These are phyloP conservation scores for Astathelohania contejeani DNA, from an alignment of 371 early-diverging fungal genomes.

Conservation along the genomic window DNA sequence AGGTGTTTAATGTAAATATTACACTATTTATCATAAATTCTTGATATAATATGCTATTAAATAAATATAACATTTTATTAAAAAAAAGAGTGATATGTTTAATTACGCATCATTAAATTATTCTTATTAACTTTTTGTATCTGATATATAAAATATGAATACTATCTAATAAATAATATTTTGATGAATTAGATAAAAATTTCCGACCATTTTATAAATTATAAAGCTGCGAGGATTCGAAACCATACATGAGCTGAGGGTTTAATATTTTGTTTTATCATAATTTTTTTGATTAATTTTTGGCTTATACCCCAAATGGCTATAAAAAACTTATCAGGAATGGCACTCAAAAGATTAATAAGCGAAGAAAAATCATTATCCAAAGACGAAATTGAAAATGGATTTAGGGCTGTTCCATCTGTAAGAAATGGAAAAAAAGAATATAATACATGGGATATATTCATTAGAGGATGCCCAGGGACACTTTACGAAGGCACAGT, in stretches of 20 bases:
- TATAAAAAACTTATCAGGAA: slow-evolving; percentile 1
- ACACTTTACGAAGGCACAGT: slow-evolving; percentile 56
- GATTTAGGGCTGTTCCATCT: slow-evolving; percentile 17
- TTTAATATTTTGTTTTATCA: not conserved
- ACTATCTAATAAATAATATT: not conserved
- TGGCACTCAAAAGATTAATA: slow-evolving; percentile 23
- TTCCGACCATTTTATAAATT: not conserved
- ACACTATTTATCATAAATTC: no score
- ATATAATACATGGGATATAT: slow-evolving; percentile 44
- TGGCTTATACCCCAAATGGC: no score
- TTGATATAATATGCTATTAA: no score
- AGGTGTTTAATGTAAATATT: no score
- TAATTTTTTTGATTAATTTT: no score
- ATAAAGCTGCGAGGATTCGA: not conserved
- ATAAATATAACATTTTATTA: no score
- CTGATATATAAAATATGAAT: not conserved
- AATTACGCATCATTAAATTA: not conserved
- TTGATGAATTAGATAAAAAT: not conserved
- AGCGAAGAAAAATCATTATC: slow-evolving; percentile 25
- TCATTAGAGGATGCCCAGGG: slow-evolving; percentile 51
- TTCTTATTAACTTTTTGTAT: not conserved
- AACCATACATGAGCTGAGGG: not conserved
- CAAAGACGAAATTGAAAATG: slow-evolving; percentile 7
- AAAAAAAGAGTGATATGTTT: no score
- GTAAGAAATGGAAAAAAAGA: slow-evolving; percentile 5